These are phyloP conservation scores for Cyclotella distinguenda DNA, from an alignment of 108 stramenopile genomes.

Conservation along the genomic window DNA sequence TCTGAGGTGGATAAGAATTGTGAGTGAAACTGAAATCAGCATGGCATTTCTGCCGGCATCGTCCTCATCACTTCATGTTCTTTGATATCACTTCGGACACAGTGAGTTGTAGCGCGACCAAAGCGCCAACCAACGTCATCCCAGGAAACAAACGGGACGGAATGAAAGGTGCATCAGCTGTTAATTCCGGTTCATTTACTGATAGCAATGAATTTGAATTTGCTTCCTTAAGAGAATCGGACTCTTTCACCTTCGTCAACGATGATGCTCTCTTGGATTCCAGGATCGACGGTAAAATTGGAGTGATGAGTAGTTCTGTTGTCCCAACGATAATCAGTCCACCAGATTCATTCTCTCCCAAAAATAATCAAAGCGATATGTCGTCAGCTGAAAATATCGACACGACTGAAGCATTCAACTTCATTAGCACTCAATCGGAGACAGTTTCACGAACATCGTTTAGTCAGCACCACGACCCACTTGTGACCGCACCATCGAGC, in stretches of 20 bases:
- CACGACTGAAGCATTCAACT: conserved; percentile 26
- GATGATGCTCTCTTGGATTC: not conserved
- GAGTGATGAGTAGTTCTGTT: not conserved
- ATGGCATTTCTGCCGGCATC: no score
- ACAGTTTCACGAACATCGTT: conserved; percentile 7
- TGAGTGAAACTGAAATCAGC: no score
- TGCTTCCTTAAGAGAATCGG: not conserved
- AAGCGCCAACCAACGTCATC: no score
- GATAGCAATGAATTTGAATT: not conserved
- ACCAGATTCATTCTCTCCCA: not conserved
- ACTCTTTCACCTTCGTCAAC: not conserved
- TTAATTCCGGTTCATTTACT: not conserved
- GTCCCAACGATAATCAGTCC: not conserved
- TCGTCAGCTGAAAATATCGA: not conserved
- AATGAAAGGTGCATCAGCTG: no score
- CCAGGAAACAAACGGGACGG: no score
- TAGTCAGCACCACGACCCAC: not conserved
- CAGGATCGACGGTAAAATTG: conserved; percentile 1
- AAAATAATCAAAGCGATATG: not conserved
- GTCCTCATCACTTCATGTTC: no score
- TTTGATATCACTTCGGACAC: no score
- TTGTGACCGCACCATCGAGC: not conserved
- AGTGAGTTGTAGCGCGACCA: no score
- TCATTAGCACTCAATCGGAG: conserved; percentile 27
- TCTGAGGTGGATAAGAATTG: conserved; percentile 2